Base-by-base conservation (phyloP, 208 protist genomes). In the Acanthamoeba royreba region DNA sequence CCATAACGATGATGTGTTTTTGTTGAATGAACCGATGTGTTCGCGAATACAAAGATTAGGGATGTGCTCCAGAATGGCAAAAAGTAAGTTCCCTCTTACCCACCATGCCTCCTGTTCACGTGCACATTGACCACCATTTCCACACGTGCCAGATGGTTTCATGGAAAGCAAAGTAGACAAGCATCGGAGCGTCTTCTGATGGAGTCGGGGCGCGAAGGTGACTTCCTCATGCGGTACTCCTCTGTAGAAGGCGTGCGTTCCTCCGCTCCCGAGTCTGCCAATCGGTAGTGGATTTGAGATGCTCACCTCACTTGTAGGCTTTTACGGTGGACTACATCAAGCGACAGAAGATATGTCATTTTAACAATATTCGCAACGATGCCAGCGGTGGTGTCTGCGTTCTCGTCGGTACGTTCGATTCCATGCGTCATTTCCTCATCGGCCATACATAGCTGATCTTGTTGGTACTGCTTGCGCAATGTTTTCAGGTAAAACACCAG, bases 111-210 rank as follows among this genome's bases (percentile, higher is more conserved):
- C n/a, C n/a, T n/a, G n/a, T n/a, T n/a, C n/a, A n/a, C n/a, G n/a
- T n/a, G n/a, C n/a, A n/a, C n/a, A n/a, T n/a, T n/a, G n/a, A n/a
- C n/a, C n/a, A n/a, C n/a, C n/a, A n/a, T n/a, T n/a, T n/a, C n/a
- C n/a, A n/a, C n/a, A n/a, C n/a, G n/a, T n/a, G n/a, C n/a, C n/a
- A 90, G 83, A 47, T 90, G 83, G 83, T 90, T 90, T 47, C 83
- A 90, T 35, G 83, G 83, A 25, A 63, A 53, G 33, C 83, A 90
- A 35, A 90, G 83, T 47, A 90, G 83, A 47, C 83, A 90, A 35
- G 83, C 83, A n/a, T 90, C 83, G 4, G 83, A 90, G 49, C 83
- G 83, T 9, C 49, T 90, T 28, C 49, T 90, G 83, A 53, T 90
- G 49, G 83, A 90, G 40, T 46, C 35, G 0, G 83, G 35, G 2